Base-by-base conservation (phyloP, 306 rosid genomes). In the Rosa lucieae region DNA sequence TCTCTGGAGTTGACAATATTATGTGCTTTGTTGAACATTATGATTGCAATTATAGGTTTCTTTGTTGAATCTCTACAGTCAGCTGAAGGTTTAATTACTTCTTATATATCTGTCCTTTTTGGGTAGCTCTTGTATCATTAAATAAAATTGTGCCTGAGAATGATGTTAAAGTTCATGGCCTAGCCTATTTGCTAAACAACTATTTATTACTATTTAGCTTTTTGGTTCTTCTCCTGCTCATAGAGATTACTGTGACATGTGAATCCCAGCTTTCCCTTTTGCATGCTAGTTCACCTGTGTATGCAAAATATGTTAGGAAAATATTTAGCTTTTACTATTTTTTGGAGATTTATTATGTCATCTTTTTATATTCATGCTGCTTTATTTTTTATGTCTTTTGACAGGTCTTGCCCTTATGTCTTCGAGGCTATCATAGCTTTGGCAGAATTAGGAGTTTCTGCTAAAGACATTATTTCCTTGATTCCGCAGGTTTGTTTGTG, bases 401-500 rank as follows among this genome's bases (percentile, higher is more conserved):
- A 80, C 93, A 96, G 99, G 84, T 91, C 89, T 39, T 91, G 97
- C 73, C 99, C 99, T 21, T 96, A 58, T 82, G 79, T 91, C 77
- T 84, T 96, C 44, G 99, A 96, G 86, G 99, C 96, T 52, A 85
- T 91, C 74, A 82, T 80, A 72, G 98, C 98, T 76, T 92, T 96
- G 82, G 90, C 99, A 61, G 99, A 93, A 85, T 78, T 96, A 68
- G 96, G 97, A 77, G 87, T 87, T 77, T 59, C 93, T 46, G 88
- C 89, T 80, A 93, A 90, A 80, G 99, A 96, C 82, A 96, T 96
- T 67, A 82, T 89, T 78, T 91, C 96, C 56, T 81, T 96, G 90
- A 90, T 91, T 86, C 96, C 99, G 62, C 99, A 93, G 99, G 99
- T 93, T 84, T 74, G 86, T 83, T 85, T 56, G 15, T 69, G 70